These are phyloP conservation scores for Primulina eburnea DNA, from an alignment of 257 asterid genomes.

Conservation along the genomic window DNA sequence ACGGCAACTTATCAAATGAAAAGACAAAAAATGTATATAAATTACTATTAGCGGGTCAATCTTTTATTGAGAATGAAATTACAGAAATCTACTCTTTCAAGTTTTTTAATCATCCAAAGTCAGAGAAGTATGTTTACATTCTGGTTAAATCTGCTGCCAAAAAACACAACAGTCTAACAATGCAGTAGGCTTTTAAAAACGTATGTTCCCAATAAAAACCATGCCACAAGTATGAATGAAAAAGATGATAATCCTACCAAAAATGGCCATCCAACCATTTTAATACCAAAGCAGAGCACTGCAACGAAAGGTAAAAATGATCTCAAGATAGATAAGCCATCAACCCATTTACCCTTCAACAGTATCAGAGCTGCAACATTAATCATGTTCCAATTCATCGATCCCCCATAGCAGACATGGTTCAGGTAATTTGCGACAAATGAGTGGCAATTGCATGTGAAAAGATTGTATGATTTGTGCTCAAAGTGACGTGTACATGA, in stretches of 20 bases:
- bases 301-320: conserved; percentile 64
- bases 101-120: too few species aligned
- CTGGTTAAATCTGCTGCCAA: background rate
- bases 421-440: conserved; percentile 73
- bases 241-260: conserved; percentile 55
- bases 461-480: conserved; percentile 74
- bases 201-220: conserved; percentile 64
- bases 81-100: too few species aligned
- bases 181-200: conserved; percentile 49
- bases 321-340: conserved; percentile 47
- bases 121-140: background rate
- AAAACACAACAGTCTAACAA: conserved; percentile 33
- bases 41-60: too few species aligned
- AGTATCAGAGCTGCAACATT: conserved; percentile 64
- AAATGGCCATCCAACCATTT: conserved; percentile 86
- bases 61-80: too few species aligned
- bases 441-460: conserved; percentile 89
- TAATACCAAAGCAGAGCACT: conserved; percentile 64
- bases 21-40: too few species aligned
- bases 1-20: too few species aligned
- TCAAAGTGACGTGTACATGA: conserved; percentile 53
- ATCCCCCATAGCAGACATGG: conserved; percentile 61
- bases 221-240: conserved; percentile 56
- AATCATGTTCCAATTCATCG: conserved; percentile 86
- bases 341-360: conserved; percentile 74